These are phyloP conservation scores for Epichloe hybrida DNA, from an alignment of 2,329 filamentous ascomycete genomes.

Conservation along the genomic window DNA sequence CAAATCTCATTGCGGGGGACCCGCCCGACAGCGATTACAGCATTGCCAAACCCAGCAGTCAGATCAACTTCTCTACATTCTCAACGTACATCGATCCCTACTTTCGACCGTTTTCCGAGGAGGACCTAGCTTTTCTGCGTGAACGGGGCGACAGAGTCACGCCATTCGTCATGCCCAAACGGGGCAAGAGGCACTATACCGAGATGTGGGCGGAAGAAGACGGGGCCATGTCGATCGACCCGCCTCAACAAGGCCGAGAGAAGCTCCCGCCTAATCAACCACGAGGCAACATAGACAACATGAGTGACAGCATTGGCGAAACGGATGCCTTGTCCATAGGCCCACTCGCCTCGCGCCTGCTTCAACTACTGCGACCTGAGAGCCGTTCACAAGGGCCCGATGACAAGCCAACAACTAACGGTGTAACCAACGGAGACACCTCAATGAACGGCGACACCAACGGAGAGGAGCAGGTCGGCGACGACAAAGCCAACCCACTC, in stretches of 20 bases:
- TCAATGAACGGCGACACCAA: constrained; percentile 36
- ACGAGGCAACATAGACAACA: constrained; percentile 71
- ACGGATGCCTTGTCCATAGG: constrained; percentile 83
- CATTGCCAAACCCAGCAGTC: constrained; percentile 81
- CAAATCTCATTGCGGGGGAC: constrained; percentile 74
- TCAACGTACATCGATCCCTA: constrained; percentile 86
- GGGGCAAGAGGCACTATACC: constrained; percentile 73
- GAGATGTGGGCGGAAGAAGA: constrained; percentile 95
- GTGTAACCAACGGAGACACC: constrained; percentile 39
- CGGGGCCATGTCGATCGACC: constrained; percentile 61
- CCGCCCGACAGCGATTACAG: constrained; percentile 94
- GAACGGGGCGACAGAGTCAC: constrained; percentile 75
- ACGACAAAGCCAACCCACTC: constrained; percentile 25
- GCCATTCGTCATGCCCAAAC: constrained; percentile 75
- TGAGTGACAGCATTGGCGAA: constrained; percentile 76
- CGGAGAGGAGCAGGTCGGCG: constrained; percentile 19
- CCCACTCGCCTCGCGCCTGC: constrained; percentile 68
- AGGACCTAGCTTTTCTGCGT: constrained; percentile 84
- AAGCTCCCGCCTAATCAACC: constrained; percentile 67
- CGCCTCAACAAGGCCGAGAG: constrained; percentile 45
- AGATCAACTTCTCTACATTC: constrained; percentile 89
- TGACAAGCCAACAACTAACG: constrained; percentile 41
- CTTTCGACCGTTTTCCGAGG: constrained; percentile 78
- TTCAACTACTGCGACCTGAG: constrained; percentile 72
- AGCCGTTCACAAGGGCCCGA: constrained; percentile 42